Conservation (phyloP, 495 filamentous ascomycete genomes). For the Tuber melanosporum region DNA sequence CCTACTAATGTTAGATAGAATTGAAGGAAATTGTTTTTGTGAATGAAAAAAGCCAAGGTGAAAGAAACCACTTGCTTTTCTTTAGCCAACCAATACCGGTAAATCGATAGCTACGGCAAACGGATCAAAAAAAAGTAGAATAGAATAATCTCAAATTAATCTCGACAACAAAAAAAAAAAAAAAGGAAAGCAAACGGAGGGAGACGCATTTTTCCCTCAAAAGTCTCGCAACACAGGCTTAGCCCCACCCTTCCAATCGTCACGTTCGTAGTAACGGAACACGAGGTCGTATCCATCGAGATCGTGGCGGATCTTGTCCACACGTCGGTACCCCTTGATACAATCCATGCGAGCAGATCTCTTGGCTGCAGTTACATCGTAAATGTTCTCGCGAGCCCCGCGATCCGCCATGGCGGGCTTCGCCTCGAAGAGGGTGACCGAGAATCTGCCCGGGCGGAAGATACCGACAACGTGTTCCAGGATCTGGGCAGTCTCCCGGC, state of each 20-base stretch:
- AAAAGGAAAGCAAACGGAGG: neutral
- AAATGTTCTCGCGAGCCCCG: conserved; percentile 40
- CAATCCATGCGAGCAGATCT: conserved; percentile 67
- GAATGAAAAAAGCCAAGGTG: neutral
- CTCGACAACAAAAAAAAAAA: neutral
- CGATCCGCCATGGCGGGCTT: conserved; percentile 53
- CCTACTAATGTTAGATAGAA: neutral
- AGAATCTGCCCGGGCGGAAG: conserved; percentile 94
- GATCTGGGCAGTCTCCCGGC: conserved; percentile 80
- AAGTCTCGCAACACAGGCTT: conserved; percentile 37
- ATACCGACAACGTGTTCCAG: conserved; percentile 90
- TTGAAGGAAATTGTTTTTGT: neutral
- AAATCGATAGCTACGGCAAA: neutral
- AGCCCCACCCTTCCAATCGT: conserved; percentile 66
- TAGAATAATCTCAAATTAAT: neutral
- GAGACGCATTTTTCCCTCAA: neutral
- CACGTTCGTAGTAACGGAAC: conserved; percentile 91
- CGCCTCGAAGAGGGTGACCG: conserved; percentile 92
- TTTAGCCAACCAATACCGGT: neutral
- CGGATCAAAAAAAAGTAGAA: neutral
- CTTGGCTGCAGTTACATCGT: conserved; percentile 41
- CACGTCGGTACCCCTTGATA: conserved; percentile 78
- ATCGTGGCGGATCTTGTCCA: conserved; percentile 95
- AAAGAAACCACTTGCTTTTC: neutral
- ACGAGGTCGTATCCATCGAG: conserved; percentile 96